Base-by-base conservation (phyloP, 2,329 filamentous ascomycete genomes). In the Pleomassaria siparia region DNA sequence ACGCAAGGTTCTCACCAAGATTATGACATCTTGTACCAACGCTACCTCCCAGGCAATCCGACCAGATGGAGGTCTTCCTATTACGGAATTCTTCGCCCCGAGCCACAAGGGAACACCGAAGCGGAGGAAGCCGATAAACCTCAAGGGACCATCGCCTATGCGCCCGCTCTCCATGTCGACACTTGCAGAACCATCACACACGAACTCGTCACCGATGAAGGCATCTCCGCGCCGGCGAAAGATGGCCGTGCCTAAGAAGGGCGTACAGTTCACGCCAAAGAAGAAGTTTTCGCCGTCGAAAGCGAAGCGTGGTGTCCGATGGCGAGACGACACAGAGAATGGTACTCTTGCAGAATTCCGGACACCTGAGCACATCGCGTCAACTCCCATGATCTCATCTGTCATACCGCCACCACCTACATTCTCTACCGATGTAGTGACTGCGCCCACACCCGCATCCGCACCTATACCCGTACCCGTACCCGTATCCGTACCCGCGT, bases 271-370 rank as follows among this genome's bases (percentile, higher is more conserved):
- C 63, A 90, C 91, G 0, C 89, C 90, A 0, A 85, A 86, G 52
- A 95, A 88, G 72, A 86, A 86, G 70, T 79, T n/a, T n/a, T n/a
- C 82, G 9, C 82, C 85, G 1, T 70, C 71, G 29, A 81, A 81
- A 58, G 52, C 75, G 46, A 90, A 90, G 71, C 83, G 91, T 50
- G 86, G 81, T 37, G 92, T 99, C 5, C 83, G 92, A 55, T 99
- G 94, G 94, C 85, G 89, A 49, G 91, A 95, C 62, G 94, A 97
- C 60, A 89, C 86, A 2, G 87, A 95, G 63, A 84, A 92, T 43
- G 91, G 91, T 20, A 85, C 86, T 1, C 75, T 97, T 46, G 91
- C 88, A 10, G 94, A 97, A 66, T 96, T 92, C 66, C 89, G 92
- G 72, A 96, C 92, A 2, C 92, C 94, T 1, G 82, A 91, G 68